Base-by-base conservation (phyloP, 129 eudicot species). In the Ambrosia trifida region DNA sequence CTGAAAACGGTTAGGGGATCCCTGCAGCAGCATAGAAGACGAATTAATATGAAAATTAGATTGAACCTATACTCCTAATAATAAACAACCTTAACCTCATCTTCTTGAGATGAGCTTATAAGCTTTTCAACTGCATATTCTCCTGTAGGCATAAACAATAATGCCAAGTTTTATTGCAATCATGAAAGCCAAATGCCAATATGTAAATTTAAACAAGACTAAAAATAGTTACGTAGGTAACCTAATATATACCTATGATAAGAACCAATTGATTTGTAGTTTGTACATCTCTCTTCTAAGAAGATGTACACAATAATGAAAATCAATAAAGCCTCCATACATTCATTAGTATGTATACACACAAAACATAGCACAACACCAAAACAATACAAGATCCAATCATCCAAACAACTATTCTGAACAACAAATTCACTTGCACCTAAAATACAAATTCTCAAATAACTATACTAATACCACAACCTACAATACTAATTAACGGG, bases 91-190 rank as follows among this genome's bases (percentile, higher is more conserved):
- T 33, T 74, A 74, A 80, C 83, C 79, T 76, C 77, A 64, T 89
- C 89, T 77, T 89, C 91, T 70, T 71, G 76, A 28, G 82, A 67
- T 46, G 86, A 83, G 70, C 76, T 79, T 79, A 89, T 89, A 45
- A 89, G 89, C 73, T 80, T 85, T 80, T 85, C 85, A 56, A 89
- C 82, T 66, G 91, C 83, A 73, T 53, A 74, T 78, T 89, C 96
- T 40, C 91, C 96, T 89, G 83, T 74, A 85, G 36, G 44, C 43
- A 10, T 51, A 4, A 13, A 66, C 20, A 49, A 17, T 54, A 63
- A 62, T 43, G 28, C 66, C 47, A 76, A 49, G 32, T 64, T 30
- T 32, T 24, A 51, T 13, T 43, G 53, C 31, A 68, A 69, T 38
- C 59, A 53, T 47, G 36, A 61, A n/a, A 64, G 14, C 77, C 64